Percentiles rank a stretch among this genome's conserved stretches.
These are phyloP conservation scores for Tylopilus intermedius DNA, from an alignment of 768 basidiomycete species.

Conservation along the genomic window DNA sequence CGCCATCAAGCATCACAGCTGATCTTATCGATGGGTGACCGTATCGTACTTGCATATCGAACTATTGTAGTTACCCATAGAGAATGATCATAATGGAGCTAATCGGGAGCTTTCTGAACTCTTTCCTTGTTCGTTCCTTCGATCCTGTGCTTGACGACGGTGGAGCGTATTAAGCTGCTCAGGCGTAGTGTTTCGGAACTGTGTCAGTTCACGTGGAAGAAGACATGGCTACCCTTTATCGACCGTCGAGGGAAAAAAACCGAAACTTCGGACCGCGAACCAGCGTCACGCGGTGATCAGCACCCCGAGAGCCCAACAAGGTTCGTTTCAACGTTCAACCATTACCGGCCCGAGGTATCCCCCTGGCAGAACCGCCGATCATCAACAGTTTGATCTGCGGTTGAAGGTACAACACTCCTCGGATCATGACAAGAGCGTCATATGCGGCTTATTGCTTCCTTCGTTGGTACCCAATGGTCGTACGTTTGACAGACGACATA, in stretches of 20 bases:
- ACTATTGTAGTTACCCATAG: not conserved
- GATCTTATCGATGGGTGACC: not conserved
- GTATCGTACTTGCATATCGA: not conserved
- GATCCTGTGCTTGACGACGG: not conserved
- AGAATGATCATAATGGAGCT: not conserved
- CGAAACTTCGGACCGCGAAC: no score
- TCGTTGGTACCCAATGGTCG: not conserved
- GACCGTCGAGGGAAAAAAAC: no score
- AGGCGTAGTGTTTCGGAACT: no score
- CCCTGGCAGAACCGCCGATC: not conserved
- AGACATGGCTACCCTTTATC: no score
- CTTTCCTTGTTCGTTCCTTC: not conserved
- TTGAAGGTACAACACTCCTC: not conserved
- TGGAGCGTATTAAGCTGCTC: not conserved
- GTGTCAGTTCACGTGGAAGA: no score
- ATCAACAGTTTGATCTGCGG: not conserved
- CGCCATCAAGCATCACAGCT: slow-evolving; percentile 46
- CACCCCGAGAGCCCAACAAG: not conserved
- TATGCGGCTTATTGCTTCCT: not conserved
- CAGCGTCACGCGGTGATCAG: not conserved
- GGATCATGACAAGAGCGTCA: not conserved
- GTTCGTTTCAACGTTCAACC: no score
- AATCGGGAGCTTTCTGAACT: not conserved
- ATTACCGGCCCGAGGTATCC: no score
- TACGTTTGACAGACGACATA: not conserved